Evolutionary conservation across 2,329 filamentous ascomycete species (phyloP).

Genomic region (Cordyceps javanica): DNA sequence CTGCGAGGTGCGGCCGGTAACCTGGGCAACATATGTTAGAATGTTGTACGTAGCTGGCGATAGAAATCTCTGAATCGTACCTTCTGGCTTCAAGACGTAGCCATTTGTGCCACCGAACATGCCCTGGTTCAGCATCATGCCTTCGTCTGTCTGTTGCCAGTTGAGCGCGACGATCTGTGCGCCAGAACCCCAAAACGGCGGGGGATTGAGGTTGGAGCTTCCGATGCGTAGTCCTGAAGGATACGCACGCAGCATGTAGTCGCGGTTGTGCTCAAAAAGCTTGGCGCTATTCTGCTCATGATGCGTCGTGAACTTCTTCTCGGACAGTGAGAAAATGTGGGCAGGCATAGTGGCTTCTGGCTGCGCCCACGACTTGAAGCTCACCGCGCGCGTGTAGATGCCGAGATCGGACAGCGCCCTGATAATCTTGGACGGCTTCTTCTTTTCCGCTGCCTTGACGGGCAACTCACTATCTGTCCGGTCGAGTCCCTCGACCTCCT

Average conservation of each 20-base stretch:
- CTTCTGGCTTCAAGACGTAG: constrained; percentile 78
- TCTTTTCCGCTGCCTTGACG: constrained; percentile 20
- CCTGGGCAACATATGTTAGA: constrained; percentile 18
- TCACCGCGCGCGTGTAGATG: constrained; percentile 76
- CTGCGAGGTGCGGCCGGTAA: constrained; percentile 24
- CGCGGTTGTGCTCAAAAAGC: constrained; percentile 75
- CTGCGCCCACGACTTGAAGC: constrained; percentile 72
- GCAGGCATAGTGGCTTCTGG: constrained; percentile 61
- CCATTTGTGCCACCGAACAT: constrained; percentile 84
- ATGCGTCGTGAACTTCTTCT: constrained; percentile 57
- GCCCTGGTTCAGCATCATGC: constrained; percentile 92
- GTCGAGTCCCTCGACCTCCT: constrained; percentile 17
- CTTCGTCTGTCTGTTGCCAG: constrained; percentile 86
- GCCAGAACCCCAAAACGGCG: constrained; percentile 79
- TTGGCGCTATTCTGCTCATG: constrained; percentile 41
- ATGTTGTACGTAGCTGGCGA: not conserved
- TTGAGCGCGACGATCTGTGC: constrained; percentile 90
- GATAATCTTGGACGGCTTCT: constrained; percentile 59
- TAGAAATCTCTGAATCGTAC: constrained; percentile 27
- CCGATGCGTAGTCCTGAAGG: constrained; percentile 75
- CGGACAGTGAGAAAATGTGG: constrained; percentile 63
- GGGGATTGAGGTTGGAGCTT: constrained; percentile 82
- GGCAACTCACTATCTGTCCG: constrained; percentile 30
- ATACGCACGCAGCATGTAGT: constrained; percentile 81
- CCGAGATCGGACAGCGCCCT: constrained; percentile 69